Base-by-base conservation (phyloP, 768 basidiomycete species). In the Hortiboletus campestris region DNA sequence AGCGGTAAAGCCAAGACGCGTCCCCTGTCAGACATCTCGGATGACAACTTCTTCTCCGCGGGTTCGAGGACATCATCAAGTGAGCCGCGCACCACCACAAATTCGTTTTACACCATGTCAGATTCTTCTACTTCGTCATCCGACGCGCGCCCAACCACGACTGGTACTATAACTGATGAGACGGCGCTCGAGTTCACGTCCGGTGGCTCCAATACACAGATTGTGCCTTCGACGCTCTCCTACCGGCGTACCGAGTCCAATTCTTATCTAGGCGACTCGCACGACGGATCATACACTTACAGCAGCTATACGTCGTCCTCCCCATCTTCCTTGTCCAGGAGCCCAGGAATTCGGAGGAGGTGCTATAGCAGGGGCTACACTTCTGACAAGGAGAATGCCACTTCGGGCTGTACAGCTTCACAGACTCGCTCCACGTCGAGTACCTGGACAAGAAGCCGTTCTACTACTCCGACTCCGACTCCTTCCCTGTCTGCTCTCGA, bases 381-480 rank as follows among this genome's bases (percentile, higher is more conserved):
- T 42, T 82, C 80, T 1, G 84, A 88, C 57, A 85, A 84, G 65
- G 86, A 85, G 67, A 84, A 86, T 59, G 68, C 66, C 6, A 57
- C 64, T 2, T 66, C 70, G 6, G 69, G 66, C 4, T 74, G 73
- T 46, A 68, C 67, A 1, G 72, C 72, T 17, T 67, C 74, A 7
- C 66, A 66, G 12, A 70, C 62, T 63, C 71, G 50, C 65, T 78
- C 56, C 65, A 74, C 50, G 49, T 65, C 55, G 64, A 75, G 51
- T 17, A 68, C 55, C 11, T 72, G 69, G 69, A 72, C 71, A 3
- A 68, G 70, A 56, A 72, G 71, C 36, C 64, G 65, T 20, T 71
- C 74, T 3, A 45, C 55, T 39, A 70, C 73, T 10, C 63, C 67
- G 2, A 74, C 67, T 8, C 67, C 73, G 2, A 61, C 62, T 29